These are phyloP conservation scores for Aspergillus sp. DNA, from an alignment of 2,329 filamentous ascomycete species.

Conservation along the genomic window DNA sequence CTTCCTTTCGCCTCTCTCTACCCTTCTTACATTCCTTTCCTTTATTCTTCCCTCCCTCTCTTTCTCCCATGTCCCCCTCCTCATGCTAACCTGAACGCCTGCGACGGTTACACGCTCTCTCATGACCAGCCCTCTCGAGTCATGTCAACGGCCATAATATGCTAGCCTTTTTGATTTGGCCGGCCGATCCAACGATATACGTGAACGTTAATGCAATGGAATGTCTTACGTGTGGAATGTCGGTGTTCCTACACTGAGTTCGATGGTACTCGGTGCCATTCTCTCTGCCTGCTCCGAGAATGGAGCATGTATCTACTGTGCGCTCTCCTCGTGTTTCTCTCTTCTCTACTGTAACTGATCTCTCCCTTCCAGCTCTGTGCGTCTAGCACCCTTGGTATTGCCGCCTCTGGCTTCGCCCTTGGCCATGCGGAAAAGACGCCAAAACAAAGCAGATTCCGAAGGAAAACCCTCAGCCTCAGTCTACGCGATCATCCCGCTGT, in stretches of 20 bases:
- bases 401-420: slow-evolving; percentile 49
- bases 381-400: slow-evolving; percentile 53
- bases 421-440: slow-evolving; percentile 40
- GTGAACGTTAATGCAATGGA: too few species aligned
- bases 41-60: background rate
- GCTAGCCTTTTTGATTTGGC: too few species aligned
- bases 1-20: slow-evolving; percentile 5
- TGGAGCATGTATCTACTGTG: slow-evolving; percentile 36
- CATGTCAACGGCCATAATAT: background rate
- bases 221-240: slow-evolving; percentile 23
- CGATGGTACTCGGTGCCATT: slow-evolving; percentile 22
- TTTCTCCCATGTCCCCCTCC: background rate
- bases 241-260: slow-evolving; percentile 24
- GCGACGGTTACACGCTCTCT: background rate
- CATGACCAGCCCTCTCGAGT: background rate
- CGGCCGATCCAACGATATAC: too few species aligned
- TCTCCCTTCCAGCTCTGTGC: slow-evolving; percentile 46
- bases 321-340: slow-evolving; percentile 5
- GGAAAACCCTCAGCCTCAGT: slow-evolving; percentile 15
- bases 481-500: slow-evolving; percentile 12
- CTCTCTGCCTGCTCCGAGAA: slow-evolving; percentile 22
- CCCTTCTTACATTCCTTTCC: slow-evolving; percentile 1
- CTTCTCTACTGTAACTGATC: background rate
- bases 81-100: background rate
- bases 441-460: slow-evolving; percentile 19